Base-by-base conservation (phyloP, 2,329 filamentous ascomycete species). In the Tolypocladium amazonense region DNA sequence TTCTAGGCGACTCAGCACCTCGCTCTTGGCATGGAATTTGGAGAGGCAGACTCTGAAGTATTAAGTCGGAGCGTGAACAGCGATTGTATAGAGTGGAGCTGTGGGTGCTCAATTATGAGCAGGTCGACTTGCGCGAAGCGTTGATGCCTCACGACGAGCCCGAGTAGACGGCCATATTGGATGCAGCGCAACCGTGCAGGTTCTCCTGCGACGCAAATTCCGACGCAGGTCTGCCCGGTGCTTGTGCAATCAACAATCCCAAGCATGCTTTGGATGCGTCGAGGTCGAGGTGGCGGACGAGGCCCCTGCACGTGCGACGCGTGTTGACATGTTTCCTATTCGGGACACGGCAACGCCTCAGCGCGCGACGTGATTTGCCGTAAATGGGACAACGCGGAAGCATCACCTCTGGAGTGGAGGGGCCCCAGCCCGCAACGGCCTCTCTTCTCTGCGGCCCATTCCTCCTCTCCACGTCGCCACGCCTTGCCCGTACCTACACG, bases 301-400 rank as follows among this genome's bases (percentile, higher is more conserved):
- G 54, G 37, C 52, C 35, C 58, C 60, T 61, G 65, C 59, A 67
- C 66, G 64, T 67, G 68, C 60, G 30, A 68, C 69, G 70, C 69
- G 70, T 72, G 69, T 72, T 71, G 66, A 71, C 68, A 69, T 69
- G 65, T 70, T 73, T 69, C 70, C 69, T 64, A 58, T 70, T 72
- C 65, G 65, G 70, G 70, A 65, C 61, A 62, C 59, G 62, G 62
- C 58, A 64, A 62, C 61, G 62, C 54, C 61, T 62, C 65, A 62
- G 64, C 62, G 67, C 71, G 71, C 64, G 68, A 65, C 63, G 62
- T 68, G 68, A 72, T 73, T 72, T 69, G 69, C 54, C 62, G 63
- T 58, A 62, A 57, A 50, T 20, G 62, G 64, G 66, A 62, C 64
- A 59, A 64, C 67, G 68, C 64, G 66, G 68, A 69, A 23, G 52